These are phyloP conservation scores for Capronia coronata DNA, from an alignment of 2,329 filamentous ascomycete species.

Conservation along the genomic window DNA sequence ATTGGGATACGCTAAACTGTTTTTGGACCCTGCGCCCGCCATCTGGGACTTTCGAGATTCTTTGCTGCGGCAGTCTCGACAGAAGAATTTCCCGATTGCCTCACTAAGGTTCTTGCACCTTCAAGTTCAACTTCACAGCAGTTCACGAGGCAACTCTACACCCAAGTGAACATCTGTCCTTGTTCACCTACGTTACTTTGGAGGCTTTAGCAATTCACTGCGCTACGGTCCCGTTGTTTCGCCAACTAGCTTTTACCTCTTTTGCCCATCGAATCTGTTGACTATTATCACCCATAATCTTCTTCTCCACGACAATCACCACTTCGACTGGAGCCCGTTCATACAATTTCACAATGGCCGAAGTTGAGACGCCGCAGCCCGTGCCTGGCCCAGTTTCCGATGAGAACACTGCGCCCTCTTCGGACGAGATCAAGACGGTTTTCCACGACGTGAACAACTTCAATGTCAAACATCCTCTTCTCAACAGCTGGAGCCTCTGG, in stretches of 20 bases:
- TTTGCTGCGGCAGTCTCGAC: neutral
- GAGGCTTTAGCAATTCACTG: neutral
- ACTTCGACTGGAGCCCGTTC: neutral
- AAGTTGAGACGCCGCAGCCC: slow-evolving; percentile 27
- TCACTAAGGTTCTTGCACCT: no score
- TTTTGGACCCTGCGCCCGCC: neutral
- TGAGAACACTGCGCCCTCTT: slow-evolving; percentile 49
- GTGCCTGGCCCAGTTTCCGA: slow-evolving; percentile 26
- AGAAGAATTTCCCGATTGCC: neutral
- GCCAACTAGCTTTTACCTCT: neutral
- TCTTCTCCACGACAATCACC: neutral
- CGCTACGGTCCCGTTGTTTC: neutral
- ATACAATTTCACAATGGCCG: slow-evolving; percentile 23
- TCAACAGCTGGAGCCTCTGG: slow-evolving; percentile 98
- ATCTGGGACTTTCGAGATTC: neutral
- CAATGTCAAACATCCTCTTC: slow-evolving; percentile 97
- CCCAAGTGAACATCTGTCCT: no score
- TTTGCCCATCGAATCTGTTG: no score
- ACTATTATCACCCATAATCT: no score
- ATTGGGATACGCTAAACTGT: slow-evolving; percentile 1
- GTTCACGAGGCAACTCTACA: no score
- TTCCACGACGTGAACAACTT: slow-evolving; percentile 99
- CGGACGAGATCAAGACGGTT: slow-evolving; percentile 70
- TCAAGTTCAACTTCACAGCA: no score
- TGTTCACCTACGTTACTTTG: no score